Conservation (phyloP, 257 asterid species). For the Salvia splendens region DNA sequence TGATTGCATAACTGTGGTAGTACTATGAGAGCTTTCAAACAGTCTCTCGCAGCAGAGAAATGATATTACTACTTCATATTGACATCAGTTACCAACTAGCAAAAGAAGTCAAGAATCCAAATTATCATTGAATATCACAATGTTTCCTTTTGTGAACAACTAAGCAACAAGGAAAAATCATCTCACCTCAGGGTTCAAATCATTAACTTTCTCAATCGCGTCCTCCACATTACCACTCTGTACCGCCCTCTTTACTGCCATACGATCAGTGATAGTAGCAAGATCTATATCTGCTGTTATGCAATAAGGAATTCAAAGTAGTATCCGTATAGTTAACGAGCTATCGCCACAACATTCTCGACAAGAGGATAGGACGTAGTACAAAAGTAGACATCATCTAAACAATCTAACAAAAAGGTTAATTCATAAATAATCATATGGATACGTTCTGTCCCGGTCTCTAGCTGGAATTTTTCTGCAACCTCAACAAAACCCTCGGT, state of each 20-base stretch:
- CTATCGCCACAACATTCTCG: too few species aligned
- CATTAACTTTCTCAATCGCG: constrained; percentile 89
- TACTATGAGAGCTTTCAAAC: constrained; percentile 1
- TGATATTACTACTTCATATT: neutral
- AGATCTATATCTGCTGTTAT: constrained; percentile 81
- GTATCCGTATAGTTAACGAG: constrained; percentile 7
- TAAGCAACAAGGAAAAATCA: neutral
- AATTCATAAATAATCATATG: constrained; percentile 1
- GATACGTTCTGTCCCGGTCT: constrained; percentile 92
- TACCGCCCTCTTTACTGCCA: constrained; percentile 92
- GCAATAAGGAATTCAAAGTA: constrained; percentile 46
- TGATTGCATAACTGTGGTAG: neutral
- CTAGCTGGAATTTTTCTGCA: constrained; percentile 68
- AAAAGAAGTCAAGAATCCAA: constrained; percentile 8
- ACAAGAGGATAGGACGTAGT: too few species aligned
- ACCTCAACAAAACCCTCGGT: constrained; percentile 85
- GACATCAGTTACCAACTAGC: constrained; percentile 1
- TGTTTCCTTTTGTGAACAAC: constrained; percentile 15
- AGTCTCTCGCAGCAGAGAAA: neutral
- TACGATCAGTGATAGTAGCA: constrained; percentile 78
- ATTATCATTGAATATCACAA: neutral
- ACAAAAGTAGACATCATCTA: too few species aligned
- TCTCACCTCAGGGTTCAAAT: constrained; percentile 84
- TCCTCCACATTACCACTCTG: constrained; percentile 87
- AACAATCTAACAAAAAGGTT: too few species aligned